Evolutionary conservation across 2,329 filamentous ascomycete species (phyloP).

Genomic region (Coccinonectria pachysandricola): DNA sequence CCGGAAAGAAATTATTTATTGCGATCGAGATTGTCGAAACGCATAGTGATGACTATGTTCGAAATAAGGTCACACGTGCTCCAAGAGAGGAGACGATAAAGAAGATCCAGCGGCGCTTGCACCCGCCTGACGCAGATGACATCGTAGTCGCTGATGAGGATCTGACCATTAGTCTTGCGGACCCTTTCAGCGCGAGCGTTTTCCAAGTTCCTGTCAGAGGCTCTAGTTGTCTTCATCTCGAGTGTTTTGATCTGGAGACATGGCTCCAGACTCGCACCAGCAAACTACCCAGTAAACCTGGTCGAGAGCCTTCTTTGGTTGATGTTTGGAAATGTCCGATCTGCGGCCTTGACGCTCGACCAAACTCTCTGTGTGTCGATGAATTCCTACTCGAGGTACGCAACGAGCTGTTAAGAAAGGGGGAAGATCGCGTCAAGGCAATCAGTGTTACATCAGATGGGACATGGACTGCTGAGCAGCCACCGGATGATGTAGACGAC

Average conservation of each 20-base stretch:
- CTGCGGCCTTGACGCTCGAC: slow-evolving; percentile 68
- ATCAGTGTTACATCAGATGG: slow-evolving; percentile 23
- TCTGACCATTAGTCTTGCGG: slow-evolving; percentile 49
- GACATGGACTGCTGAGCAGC: slow-evolving; percentile 23
- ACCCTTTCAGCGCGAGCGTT: slow-evolving; percentile 55
- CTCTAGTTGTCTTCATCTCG: slow-evolving; percentile 58
- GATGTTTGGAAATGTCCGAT: slow-evolving; percentile 85
- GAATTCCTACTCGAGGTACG: slow-evolving; percentile 60
- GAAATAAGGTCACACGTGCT: no score
- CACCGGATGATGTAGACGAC: slow-evolving; percentile 20
- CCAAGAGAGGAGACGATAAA: no score
- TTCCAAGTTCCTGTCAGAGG: slow-evolving; percentile 66
- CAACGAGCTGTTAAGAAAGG: slow-evolving; percentile 30
- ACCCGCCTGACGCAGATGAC: slow-evolving; percentile 40
- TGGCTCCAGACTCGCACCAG: slow-evolving; percentile 61
- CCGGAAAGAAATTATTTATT: slow-evolving; percentile 37
- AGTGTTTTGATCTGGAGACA: slow-evolving; percentile 83
- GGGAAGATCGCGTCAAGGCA: slow-evolving; percentile 16
- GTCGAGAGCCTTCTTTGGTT: slow-evolving; percentile 40
- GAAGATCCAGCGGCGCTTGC: slow-evolving; percentile 43
- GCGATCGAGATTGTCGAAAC: slow-evolving; percentile 62
- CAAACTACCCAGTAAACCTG: slow-evolving; percentile 23
- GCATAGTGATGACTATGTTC: slow-evolving; percentile 34
- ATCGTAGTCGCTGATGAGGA: slow-evolving; percentile 47
- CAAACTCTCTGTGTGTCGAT: slow-evolving; percentile 60